Conservation (phyloP, 257 asterid species). For the Forsythia viridissima region DNA sequence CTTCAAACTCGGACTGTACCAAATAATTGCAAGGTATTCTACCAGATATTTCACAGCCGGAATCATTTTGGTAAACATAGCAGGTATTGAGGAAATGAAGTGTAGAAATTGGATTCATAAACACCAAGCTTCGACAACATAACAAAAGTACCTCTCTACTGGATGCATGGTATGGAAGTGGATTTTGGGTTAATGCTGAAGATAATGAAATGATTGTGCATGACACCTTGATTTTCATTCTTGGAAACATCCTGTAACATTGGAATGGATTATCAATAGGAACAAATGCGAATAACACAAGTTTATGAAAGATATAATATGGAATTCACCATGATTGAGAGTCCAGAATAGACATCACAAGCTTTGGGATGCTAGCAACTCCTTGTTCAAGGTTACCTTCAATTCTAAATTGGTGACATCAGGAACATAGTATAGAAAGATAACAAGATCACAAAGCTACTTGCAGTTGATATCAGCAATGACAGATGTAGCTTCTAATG, state of each 20-base stretch:
- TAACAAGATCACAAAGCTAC: slow-evolving; percentile 3
- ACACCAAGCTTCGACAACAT: slow-evolving; percentile 11
- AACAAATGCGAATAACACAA: slow-evolving; percentile 13
- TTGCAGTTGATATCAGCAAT: slow-evolving; percentile 21
- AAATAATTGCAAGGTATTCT: background rate
- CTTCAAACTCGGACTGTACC: background rate
- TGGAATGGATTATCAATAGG: slow-evolving; percentile 29
- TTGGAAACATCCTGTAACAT: slow-evolving; percentile 57
- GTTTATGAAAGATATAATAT: slow-evolving; percentile 20
- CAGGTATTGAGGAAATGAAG: slow-evolving; percentile 4
- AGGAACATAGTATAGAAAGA: slow-evolving; percentile 20
- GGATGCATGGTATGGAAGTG: slow-evolving; percentile 38
- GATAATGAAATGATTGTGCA: slow-evolving; percentile 52
- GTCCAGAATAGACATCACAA: slow-evolving; percentile 53
- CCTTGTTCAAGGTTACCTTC: slow-evolving; percentile 65
- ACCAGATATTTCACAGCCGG: background rate
- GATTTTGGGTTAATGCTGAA: slow-evolving; percentile 62
- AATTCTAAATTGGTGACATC: slow-evolving; percentile 30
- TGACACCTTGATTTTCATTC: slow-evolving; percentile 54
- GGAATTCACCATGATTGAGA: slow-evolving; percentile 66
- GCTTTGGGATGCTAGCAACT: slow-evolving; percentile 44
- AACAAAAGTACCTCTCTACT: slow-evolving; percentile 50
- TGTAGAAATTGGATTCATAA: background rate
- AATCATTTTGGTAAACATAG: slow-evolving; percentile 9
- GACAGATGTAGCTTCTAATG: slow-evolving; percentile 11